A percentile compares a stretch with the other conserved stretches of the same genome.
Conservation (phyloP, 2,329 filamentous ascomycete species). For the Zelopaecilomyces penicillatus region DNA sequence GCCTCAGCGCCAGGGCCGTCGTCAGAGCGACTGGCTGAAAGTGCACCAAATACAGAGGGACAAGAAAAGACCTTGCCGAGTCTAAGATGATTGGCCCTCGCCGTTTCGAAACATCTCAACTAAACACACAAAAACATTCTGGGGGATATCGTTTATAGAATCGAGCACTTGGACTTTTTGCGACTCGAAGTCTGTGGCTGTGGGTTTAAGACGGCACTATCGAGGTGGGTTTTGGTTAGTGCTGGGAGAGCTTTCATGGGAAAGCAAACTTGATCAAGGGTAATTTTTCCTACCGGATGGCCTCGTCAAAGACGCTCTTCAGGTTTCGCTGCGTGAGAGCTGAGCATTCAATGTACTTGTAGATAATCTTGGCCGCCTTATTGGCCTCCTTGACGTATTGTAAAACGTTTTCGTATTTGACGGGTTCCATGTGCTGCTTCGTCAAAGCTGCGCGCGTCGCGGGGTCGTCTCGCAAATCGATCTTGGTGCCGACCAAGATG, state of each 20-base stretch:
- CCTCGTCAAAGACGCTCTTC: slow-evolving; percentile 98
- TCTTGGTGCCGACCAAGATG: slow-evolving; percentile 93
- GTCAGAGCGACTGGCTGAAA: no score
- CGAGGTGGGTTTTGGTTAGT: slow-evolving; percentile 11
- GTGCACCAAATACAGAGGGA: no score
- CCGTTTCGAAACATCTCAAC: slow-evolving; percentile 3
- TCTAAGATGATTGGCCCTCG: slow-evolving; percentile 2
- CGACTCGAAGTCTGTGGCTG: slow-evolving; percentile 47
- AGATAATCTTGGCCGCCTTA: slow-evolving; percentile 57
- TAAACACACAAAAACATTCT: slow-evolving; percentile 2
- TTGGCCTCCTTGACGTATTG: slow-evolving; percentile 67
- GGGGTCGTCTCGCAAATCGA: slow-evolving; percentile 86
- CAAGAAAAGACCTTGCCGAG: not conserved
- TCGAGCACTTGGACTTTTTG: slow-evolving; percentile 61
- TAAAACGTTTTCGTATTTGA: slow-evolving; percentile 86
- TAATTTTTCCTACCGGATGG: slow-evolving; percentile 67
- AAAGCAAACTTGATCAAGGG: not conserved
- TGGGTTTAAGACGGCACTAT: slow-evolving; percentile 64
- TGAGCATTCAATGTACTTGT: slow-evolving; percentile 97
- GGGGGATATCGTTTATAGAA: slow-evolving; percentile 44
- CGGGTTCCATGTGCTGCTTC: slow-evolving; percentile 93
- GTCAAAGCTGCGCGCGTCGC: slow-evolving; percentile 73
- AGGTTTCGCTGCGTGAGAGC: slow-evolving; percentile 92
- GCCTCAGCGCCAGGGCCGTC: no score
- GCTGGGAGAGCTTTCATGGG: not conserved